Base-by-base conservation (phyloP, 306 rosid genomes). In the Myrica gale region DNA sequence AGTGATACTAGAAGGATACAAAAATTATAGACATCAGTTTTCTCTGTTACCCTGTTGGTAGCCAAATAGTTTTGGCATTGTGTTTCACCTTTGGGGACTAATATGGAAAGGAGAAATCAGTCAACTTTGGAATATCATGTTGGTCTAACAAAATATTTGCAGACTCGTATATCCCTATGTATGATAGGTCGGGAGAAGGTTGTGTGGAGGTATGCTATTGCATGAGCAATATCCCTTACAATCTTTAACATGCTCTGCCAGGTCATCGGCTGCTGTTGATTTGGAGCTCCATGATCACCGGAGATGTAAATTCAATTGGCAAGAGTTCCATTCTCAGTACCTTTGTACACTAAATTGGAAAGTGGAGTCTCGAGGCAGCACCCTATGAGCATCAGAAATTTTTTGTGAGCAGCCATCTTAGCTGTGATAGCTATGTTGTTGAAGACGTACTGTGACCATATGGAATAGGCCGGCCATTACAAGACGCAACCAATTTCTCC, bases 11-110 rank as follows among this genome's bases (percentile, higher is more conserved):
- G 9, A 9, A 56, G 1, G 0, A 7, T 20, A 1, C 82, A 69
- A 39, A 79, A 79, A n/a, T 5, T 50, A 66, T 23, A 73, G 9
- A 73, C 78, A 56, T 79, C 71, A 56, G 53, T 55, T 32, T 55
- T 66, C 42, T 67, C 55, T 12, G 74, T 5, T 0, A 5, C 0
- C 10, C 6, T 47, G 21, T 67, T 52, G 7, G 58, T 58, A 11
- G 82, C 21, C 21, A 21, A 2, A 20, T 56, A 56, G 62, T 2
- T 19, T 7, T 37, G 37, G 37, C 62, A 56, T 0, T 32, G 37
- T 32, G 23, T 68, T 79, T 73, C 37, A 21, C 61, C 71, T 7
- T 39, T 57, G 0, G 74, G 82, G 50, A 73, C 44, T 20, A 79
- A 43, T 3, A 79, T 5, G 4, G 75, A 48, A 2, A 4, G 6